Evolutionary conservation across 208 protist species (phyloP).

Genomic region (Acanthamoeba polyphaga): DNA sequence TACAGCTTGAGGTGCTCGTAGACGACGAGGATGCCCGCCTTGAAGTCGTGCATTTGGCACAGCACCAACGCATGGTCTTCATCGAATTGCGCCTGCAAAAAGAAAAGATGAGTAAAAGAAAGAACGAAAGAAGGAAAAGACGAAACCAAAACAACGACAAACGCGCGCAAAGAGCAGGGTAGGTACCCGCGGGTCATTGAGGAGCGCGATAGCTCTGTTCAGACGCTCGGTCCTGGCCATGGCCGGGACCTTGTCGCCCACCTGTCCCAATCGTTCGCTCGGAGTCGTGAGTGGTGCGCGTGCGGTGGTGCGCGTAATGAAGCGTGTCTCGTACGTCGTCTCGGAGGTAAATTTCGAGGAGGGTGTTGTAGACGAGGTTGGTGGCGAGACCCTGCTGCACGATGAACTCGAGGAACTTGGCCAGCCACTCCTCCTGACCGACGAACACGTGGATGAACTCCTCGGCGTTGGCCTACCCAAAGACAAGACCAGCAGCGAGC

Average conservation of each 20-base stretch:
- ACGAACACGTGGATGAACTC: constrained; percentile 95
- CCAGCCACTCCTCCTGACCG: constrained; percentile 92
- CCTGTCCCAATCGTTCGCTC: neutral
- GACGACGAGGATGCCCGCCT: constrained; percentile 93
- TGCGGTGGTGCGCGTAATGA: constrained; percentile 1
- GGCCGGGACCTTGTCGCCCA: neutral
- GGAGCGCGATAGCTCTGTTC: constrained; percentile 57
- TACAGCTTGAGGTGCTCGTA: constrained; percentile 92
- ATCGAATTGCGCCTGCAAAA: constrained; percentile 90
- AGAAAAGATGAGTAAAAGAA: neutral
- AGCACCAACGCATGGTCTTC: constrained; percentile 94
- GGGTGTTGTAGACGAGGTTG: constrained; percentile 94
- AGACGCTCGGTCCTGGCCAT: neutral
- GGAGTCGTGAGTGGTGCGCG: neutral
- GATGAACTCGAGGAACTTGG: constrained; percentile 94
- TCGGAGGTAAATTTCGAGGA: constrained; percentile 96
- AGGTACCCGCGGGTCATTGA: constrained; percentile 49
- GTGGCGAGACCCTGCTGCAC: constrained; percentile 86
- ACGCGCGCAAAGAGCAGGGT: neutral
- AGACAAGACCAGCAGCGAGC: too few relatives aligned
- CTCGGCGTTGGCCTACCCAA: constrained; percentile 84
- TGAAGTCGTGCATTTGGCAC: constrained; percentile 93
- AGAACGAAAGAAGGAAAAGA: neutral
- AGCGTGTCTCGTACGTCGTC: constrained; percentile 80
- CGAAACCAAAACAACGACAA: neutral